phyloP scores from a whole-genome alignment of 1,139 yeast species.

The Scheffersomyces segobiensis region DNA sequence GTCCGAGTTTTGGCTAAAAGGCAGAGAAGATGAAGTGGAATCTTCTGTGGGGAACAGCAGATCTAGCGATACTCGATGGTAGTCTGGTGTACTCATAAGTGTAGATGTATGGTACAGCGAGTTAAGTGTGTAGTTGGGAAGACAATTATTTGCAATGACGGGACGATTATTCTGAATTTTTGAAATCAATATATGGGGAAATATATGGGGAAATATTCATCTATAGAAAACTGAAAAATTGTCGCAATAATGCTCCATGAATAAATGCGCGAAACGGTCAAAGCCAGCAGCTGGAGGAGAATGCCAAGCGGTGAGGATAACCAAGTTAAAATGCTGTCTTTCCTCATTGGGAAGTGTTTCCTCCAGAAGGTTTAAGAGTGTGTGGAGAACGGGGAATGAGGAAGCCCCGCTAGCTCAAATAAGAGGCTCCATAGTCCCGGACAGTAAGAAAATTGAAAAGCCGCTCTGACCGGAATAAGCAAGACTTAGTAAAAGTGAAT shows the following conservation, averaged over 20 bases:
- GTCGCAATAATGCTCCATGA: not conserved
- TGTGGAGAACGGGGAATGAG: not conserved
- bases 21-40: not conserved
- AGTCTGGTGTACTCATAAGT: not conserved
- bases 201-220: not conserved
- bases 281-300: not conserved
- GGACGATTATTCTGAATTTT: not conserved
- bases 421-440: not conserved
- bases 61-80: not conserved
- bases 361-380: not conserved
- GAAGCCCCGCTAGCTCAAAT: not conserved
- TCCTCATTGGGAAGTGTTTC: not conserved
- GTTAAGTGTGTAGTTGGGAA: not conserved
- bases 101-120: not conserved
- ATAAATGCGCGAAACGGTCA: not conserved
- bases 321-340: not conserved
- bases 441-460: too few species aligned
- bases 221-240: not conserved
- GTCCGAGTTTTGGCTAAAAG: not conserved
- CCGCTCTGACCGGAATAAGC: not conserved
- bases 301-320: not conserved
- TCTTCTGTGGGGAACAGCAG: not conserved
- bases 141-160: too few species aligned
- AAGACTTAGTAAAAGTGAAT: not conserved
- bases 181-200: too few species aligned